These are phyloP conservation scores for Streptanthus diversifolius DNA, from an alignment of 345 rosid genomes.

Conservation along the genomic window DNA sequence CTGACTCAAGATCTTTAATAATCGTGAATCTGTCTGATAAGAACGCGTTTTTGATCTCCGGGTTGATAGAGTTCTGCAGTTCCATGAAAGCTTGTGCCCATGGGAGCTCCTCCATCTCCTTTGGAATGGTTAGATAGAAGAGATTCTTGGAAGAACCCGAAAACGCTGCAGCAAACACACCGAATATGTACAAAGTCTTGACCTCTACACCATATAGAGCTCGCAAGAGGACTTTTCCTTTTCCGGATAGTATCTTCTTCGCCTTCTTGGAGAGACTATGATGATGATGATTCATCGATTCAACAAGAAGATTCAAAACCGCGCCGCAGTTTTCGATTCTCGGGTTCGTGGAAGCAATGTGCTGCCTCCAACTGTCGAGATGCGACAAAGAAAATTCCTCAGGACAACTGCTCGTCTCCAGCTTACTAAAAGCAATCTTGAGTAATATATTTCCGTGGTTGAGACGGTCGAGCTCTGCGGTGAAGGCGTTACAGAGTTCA, in stretches of 20 bases:
- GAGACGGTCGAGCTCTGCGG: constrained; percentile 64
- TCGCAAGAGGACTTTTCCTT: constrained; percentile 67
- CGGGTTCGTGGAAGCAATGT: constrained; percentile 50
- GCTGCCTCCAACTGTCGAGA: constrained; percentile 64
- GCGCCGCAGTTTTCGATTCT: constrained; percentile 50
- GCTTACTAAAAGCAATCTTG: constrained; percentile 56
- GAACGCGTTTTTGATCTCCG: constrained; percentile 41
- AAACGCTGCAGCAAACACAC: constrained; percentile 62
- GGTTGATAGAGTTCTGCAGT: constrained; percentile 48
- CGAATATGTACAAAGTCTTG: constrained; percentile 56
- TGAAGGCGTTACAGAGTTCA: constrained; percentile 63
- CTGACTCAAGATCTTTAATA: constrained; percentile 58
- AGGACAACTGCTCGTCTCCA: constrained; percentile 44
- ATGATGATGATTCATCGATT: constrained; percentile 34
- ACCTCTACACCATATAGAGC: constrained; percentile 81
- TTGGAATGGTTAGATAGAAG: constrained; percentile 40
- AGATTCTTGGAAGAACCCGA: constrained; percentile 56
- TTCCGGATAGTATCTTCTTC: constrained; percentile 61
- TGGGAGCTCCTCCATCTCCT: constrained; percentile 37
- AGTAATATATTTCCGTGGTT: constrained; percentile 70
- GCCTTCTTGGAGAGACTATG: constrained; percentile 31
- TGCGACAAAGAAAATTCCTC: constrained; percentile 32
- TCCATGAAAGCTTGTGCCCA: constrained; percentile 62
- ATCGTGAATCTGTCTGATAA: constrained; percentile 36
- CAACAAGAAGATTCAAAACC: constrained; percentile 52